phyloP scores from a whole-genome alignment of 805 yeast genomes.

The Metschnikowia continentalis region DNA sequence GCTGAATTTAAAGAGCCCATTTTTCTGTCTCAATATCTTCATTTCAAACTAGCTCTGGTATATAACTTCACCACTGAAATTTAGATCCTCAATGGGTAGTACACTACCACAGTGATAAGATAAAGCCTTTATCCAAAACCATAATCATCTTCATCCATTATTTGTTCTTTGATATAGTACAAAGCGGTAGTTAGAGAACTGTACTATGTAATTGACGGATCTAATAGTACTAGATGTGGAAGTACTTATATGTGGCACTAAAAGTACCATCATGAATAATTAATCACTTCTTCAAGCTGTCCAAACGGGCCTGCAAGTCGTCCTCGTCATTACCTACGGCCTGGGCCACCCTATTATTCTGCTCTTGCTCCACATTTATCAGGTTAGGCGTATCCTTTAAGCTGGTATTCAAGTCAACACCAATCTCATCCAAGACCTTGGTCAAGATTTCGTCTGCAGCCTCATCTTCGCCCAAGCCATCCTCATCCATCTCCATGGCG shows the following conservation, averaged over 20 bases:
- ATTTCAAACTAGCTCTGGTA: background rate
- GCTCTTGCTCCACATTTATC: constrained; percentile 22
- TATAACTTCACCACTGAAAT: background rate
- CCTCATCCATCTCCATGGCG: constrained; percentile 81
- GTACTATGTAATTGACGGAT: too few relatives aligned
- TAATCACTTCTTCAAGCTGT: constrained; percentile 58
- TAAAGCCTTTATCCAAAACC: too few relatives aligned
- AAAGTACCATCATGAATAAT: background rate
- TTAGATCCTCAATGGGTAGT: too few relatives aligned
- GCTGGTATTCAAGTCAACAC: constrained; percentile 66
- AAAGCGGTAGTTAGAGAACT: too few relatives aligned
- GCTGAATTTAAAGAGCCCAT: too few relatives aligned
- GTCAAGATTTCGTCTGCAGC: constrained; percentile 89
- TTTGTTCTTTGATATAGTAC: too few relatives aligned
- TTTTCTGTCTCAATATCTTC: too few relatives aligned
- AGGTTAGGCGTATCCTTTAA: constrained; percentile 45
- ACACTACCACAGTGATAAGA: too few relatives aligned
- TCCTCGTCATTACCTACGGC: constrained; percentile 65
- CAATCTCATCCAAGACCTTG: constrained; percentile 93
- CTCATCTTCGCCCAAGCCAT: constrained; percentile 74
- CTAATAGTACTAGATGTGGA: too few relatives aligned
- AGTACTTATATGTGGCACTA: background rate
- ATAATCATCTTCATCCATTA: too few relatives aligned
- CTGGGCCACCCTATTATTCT: constrained; percentile 43
- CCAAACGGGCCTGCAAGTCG: constrained; percentile 83